Evolutionary conservation across 2,329 filamentous ascomycete genomes (phyloP), one percentile per base, ranked within the genome.

Genomic region (Venturia effusa): DNA sequence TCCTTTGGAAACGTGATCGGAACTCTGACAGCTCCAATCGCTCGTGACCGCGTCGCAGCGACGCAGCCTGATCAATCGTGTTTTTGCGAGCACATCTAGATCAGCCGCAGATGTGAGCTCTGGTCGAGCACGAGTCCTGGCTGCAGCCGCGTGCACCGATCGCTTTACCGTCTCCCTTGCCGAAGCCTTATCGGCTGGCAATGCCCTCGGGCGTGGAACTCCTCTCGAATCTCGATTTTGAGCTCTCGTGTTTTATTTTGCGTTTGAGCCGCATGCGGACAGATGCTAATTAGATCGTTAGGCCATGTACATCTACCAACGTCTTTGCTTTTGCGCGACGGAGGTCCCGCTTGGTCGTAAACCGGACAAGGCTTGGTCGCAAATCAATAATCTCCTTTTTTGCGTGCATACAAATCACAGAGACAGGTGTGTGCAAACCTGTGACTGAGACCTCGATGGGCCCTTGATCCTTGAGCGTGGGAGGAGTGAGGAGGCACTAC

Each of bases 381-480:
- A 34, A 30, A 17, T 22, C 51, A 57, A 15, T 15, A 27, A 57
- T 57, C 51, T 57, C 51, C 51, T 57, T 32, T 54, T 22, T 17
- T 57, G 51, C 51, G 51, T 57, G 30, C 51, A 57, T 57, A 57
- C 51, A 57, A 19, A 57, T n/a, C 51, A 34, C 51, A 57, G 51
- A 57, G 51, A 32, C 45, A 51, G 30, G 51, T 57, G 19, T 17
- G 51, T 32, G 51, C 27, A 19, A 57, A 34, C 15, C 51, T 57
- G 45, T 57, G 51, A 57, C 51, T 57, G 51, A 57, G 51, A 57
- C 51, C 30, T 34, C 30, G 27, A 7, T 32, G 51, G 27, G 27
- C 51, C 51, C 51, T 57, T 57, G 51, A 57, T 57, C 51, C 51
- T 57, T 57, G 51, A 19, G 19, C 51, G 51, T 57, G 51, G 51